A percentile compares a stretch with the other conserved stretches of the same genome.
These are phyloP conservation scores for Quercus alba DNA, from an alignment of 306 rosid species.

Conservation along the genomic window DNA sequence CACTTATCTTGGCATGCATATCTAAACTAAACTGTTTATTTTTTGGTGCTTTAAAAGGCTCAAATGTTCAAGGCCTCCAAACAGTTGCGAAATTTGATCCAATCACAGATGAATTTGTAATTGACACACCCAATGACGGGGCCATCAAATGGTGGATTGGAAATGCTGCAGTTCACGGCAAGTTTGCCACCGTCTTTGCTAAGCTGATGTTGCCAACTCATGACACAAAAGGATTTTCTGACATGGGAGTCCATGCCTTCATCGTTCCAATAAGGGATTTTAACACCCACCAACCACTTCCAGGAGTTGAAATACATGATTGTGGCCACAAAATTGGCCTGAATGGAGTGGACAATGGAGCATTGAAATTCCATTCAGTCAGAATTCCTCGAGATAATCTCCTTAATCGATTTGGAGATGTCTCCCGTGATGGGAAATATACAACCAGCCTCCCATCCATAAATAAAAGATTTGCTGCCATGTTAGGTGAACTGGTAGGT, in stretches of 20 bases:
- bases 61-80: conserved; percentile 96
- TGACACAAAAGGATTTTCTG: conserved; percentile 60
- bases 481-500: conserved; percentile 94
- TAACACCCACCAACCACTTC: conserved; percentile 83
- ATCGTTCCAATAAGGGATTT: conserved; percentile 89
- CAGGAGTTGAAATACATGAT: conserved; percentile 93
- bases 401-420: conserved; percentile 93
- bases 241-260: conserved; percentile 99
- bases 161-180: conserved; percentile 97
- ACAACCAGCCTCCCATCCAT: conserved; percentile 71
- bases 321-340: conserved; percentile 96
- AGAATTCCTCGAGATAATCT: conserved; percentile 95
- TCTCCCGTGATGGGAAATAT: conserved; percentile 88
- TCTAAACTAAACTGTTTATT: conserved; percentile 19
- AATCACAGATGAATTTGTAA: conserved; percentile 71
- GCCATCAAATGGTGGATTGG: conserved; percentile 99
- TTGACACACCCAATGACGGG: conserved; percentile 91
- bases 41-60: conserved; percentile 50
- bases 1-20: neutral
- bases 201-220: conserved; percentile 68
- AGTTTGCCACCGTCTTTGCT: conserved; percentile 90
- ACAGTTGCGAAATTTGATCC: conserved; percentile 84
- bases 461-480: conserved; percentile 90
- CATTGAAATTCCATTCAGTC: conserved; percentile 75
- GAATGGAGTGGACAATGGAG: conserved; percentile 97